These are phyloP conservation scores for Hyphopichia khmerensis DNA, from an alignment of 1,139 yeast species.

Conservation along the genomic window DNA sequence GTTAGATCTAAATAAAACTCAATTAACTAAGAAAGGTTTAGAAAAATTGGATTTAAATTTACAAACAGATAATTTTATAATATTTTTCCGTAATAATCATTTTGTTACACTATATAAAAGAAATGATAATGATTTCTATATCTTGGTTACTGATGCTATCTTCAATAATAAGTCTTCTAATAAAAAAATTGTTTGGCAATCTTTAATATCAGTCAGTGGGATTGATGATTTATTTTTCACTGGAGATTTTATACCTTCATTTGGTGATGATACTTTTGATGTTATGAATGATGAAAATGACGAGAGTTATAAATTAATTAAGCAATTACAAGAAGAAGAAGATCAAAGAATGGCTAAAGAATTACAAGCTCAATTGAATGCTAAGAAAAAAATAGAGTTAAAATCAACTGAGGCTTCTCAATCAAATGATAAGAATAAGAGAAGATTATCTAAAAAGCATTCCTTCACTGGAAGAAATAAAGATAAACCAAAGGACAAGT, in stretches of 20 bases:
- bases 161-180: constrained; percentile 35
- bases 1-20: constrained; percentile 58
- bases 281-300: constrained; percentile 15
- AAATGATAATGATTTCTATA: constrained; percentile 47
- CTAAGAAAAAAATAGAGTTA: neutral
- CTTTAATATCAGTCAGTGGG: constrained; percentile 65
- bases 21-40: constrained; percentile 68
- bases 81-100: constrained; percentile 84
- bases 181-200: constrained; percentile 70
- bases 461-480: neutral
- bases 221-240: constrained; percentile 63
- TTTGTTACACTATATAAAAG: constrained; percentile 69
- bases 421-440: constrained; percentile 1
- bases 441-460: constrained; percentile 7
- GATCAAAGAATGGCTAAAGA: constrained; percentile 53
- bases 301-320: constrained; percentile 46
- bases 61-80: constrained; percentile 41
- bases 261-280: constrained; percentile 22
- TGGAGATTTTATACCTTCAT: constrained; percentile 53
- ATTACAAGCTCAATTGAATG: constrained; percentile 32
- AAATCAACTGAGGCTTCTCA: neutral
- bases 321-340: constrained; percentile 60
- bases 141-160: constrained; percentile 73
- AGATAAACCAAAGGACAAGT: constrained; percentile 8
- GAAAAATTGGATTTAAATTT: constrained; percentile 43